Base-by-base conservation (phyloP, 805 yeast genomes). In the Kodamaea kakaduensis region DNA sequence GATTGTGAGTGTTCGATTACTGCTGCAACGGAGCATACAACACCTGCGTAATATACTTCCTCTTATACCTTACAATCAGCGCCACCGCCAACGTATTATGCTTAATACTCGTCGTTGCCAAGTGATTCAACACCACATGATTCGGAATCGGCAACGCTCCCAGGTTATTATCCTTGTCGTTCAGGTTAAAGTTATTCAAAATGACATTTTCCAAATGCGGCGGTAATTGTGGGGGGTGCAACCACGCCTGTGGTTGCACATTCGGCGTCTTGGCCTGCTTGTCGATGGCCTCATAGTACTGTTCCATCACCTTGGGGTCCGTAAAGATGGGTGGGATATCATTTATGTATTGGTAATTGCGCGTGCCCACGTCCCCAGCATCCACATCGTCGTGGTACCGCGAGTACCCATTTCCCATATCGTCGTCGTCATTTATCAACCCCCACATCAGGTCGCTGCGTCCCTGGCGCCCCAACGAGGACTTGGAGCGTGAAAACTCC, bases 191-290 rank as follows among this genome's bases (percentile, higher is more conserved):
- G 46, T 80, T 78, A 64, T 90, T 90, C 52, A 90, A 71, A 37
- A 93, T 88, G 37, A 93, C 97, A 51, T 84, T 83, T 56, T 93
- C 98, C 41, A 93, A 69, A 58, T 90, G 98, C 7, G 98, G 98
- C 6, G 98, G 98, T 32, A 93, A 69, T 54, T 84, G 95, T 15
- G 98, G 98, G 14, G 98, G 97, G 19, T 94, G 87, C 35, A 89
- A 75, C 72, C 71, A 65, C n/a, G 71, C 72, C 68, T 80, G 67
- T 63, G 77, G 65, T 64, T 75, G 61, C 58, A 79, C 59, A 67
- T 58, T 61, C 27, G 72, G 54, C 52, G 67, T 67, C 53, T 79
- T 81, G 28, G 81, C 76, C 48, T 75, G 81, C 48, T 76, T 77
- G 51, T 84, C 94, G 33, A 84, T 67, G 1, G 90, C 84, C 30